Evolutionary conservation across 768 basidiomycete species (phyloP), one percentile per base, ranked within the genome.

Genomic region (Hygrocybe punicea): DNA sequence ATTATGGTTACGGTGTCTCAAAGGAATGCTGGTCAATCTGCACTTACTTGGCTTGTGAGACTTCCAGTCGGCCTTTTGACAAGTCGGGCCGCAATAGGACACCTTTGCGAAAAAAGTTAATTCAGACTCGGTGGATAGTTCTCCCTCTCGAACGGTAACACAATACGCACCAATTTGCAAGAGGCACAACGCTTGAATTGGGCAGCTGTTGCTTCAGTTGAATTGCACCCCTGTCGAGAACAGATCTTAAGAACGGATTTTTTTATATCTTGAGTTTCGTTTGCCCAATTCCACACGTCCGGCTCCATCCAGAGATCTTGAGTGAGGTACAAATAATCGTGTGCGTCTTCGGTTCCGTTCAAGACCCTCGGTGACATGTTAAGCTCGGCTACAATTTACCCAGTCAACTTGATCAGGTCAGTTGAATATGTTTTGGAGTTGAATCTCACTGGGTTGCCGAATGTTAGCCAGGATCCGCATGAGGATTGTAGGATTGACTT

Each of bases 221-320:
- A 65, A 3, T 39, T 42, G 60, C 78, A 79, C 2, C 58, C 65
- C 5, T 48, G 54, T 16, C 69, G 65, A 6, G 65, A 65, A 58
- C 80, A 79, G 6, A 46, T 58, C 62, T 75, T 72, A 46, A 76
- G 60, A 6, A 76, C 62, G 14, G 51, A 57, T 17, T 59, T 58
- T 59, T 70, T 73, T 16, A 68, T 74, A 37, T 72, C 69, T 7
- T 60, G 53, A 55, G 73, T 65, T n/a, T 61, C 63, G 60, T 75
- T 67, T 10, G 70, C 76, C 78, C 78, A 80, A 7, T 70, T 64
- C 78, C 78, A 79, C 11, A 75, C 74, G 45, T 69, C 69, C 2
- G 63, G 60, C n/a, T 68, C 64, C 73, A 75, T 76, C 77, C 76
- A 80, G 7, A 79, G 63, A 53, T 76, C 72, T 58, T 78, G 78